Evolutionary conservation across 2,329 filamentous ascomycete genomes (phyloP), one percentile per base, ranked within the genome.

Genomic region (Neopestalotiopsis clavispora): DNA sequence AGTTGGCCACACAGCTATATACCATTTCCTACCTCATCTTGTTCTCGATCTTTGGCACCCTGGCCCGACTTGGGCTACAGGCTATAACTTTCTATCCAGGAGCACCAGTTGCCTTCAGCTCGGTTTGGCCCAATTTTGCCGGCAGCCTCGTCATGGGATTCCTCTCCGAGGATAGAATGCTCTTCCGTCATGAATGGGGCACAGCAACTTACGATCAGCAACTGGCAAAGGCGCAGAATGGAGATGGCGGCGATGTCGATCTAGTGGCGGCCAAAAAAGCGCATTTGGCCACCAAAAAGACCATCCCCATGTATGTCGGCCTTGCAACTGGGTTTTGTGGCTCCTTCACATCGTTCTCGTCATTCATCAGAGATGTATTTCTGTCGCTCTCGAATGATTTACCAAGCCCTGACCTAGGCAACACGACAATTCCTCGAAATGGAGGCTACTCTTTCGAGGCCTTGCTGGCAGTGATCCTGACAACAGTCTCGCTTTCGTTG

Each of bases 301-400:
- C 92, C 0, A 92, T 97, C 34, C 95, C 95, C 0, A 84, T 97
- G 0, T 97, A 97, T 77, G 92, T 97, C 69, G 95, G 93, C 65
- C 87, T 98, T 5, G 89, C 93, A 0, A 97, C 92, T 0, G 95
- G 92, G 12, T 96, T 96, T 79, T 97, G 94, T 75, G 94, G 95
- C 71, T 95, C 92, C 72, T 93, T 96, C 75, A 98, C 95, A 0
- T 95, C 92, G 10, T 97, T 97, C 80, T 97, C 94, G 0, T 90
- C 91, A 23, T 97, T 97, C 77, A 90, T 95, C 61, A 87, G 93
- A 6, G 95, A 97, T 74, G 81, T 86, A 14, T 97, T 97, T 77
- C 86, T 97, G 28, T 91, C 93, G 0, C 81, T 97, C 20, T 91
- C 93, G 4, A 96, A 97, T 76, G 87, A 92, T 71, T 81, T 97